phyloP scores from a whole-genome alignment of 495 filamentous ascomycete genomes.

The Annulohypoxylon maeteangense region DNA sequence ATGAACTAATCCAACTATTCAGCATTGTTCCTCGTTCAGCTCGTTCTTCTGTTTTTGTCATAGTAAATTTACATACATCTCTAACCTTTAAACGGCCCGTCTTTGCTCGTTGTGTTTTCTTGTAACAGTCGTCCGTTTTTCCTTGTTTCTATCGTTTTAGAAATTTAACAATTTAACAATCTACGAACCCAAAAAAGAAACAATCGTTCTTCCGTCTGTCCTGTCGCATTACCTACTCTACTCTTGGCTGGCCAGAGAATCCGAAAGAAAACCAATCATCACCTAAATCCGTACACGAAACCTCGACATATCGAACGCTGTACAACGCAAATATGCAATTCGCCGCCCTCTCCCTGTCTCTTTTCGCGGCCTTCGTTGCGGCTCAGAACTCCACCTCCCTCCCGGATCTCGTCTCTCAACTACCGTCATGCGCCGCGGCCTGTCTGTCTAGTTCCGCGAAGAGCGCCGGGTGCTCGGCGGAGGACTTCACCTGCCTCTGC shows the following conservation, averaged over 20 bases:
- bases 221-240: conserved; percentile 17
- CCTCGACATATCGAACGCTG: neutral
- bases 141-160: conserved; percentile 8
- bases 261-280: neutral
- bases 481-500: conserved; percentile 47
- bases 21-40: neutral
- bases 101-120: conserved; percentile 4
- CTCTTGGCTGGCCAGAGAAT: conserved; percentile 38
- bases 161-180: neutral
- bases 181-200: neutral
- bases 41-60: conserved; percentile 3
- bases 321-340: conserved; percentile 43
- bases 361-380: conserved; percentile 41
- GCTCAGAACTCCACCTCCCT: conserved; percentile 47
- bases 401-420: conserved; percentile 41
- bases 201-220: conserved; percentile 1
- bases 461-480: conserved; percentile 38
- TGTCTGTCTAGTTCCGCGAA: conserved; percentile 35
- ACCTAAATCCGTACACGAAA: neutral
- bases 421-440: conserved; percentile 43
- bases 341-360: conserved; percentile 29
- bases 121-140: neutral
- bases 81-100: conserved; percentile 5
- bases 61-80: neutral
- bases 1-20: neutral